These are phyloP conservation scores for Trichosporon sp. DNA, from an alignment of 1,284 basidiomycete species.

Conservation along the genomic window DNA sequence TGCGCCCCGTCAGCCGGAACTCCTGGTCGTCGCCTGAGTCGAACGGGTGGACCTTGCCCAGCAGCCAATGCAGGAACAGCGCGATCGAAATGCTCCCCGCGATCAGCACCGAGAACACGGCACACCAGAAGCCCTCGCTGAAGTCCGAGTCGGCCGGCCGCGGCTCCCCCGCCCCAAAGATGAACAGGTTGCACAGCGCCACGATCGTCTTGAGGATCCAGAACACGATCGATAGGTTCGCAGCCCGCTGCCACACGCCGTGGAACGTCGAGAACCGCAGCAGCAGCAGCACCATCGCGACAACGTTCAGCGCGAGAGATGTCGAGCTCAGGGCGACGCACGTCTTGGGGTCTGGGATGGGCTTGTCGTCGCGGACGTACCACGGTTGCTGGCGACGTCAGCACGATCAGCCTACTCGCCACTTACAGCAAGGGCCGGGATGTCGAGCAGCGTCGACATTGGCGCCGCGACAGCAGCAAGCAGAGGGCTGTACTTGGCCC, in stretches of 20 bases:
- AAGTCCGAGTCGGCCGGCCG: conserved; percentile 42
- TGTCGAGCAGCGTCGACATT: conserved; percentile 49
- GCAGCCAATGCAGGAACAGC: conserved; percentile 46
- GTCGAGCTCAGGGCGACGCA: conserved; percentile 48
- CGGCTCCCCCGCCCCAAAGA: conserved; percentile 29
- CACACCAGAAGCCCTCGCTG: conserved; percentile 51
- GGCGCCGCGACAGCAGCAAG: conserved; percentile 51
- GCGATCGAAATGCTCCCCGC: conserved; percentile 44
- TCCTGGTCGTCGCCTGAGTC: conserved; percentile 28
- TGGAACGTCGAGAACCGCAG: conserved; percentile 48
- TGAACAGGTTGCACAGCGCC: conserved; percentile 48
- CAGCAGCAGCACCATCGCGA: conserved; percentile 51
- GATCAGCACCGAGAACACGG: conserved; percentile 48
- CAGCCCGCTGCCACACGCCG: conserved; percentile 15
- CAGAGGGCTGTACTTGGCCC: conserved; percentile 41
- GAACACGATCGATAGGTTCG: conserved; percentile 41
- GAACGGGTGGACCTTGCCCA: conserved; percentile 29
- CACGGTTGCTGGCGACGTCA: conserved; percentile 39
- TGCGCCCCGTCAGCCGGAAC: conserved; percentile 42
- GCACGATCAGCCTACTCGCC: not conserved
- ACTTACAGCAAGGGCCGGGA: conserved; percentile 50
- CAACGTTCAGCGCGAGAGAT: conserved; percentile 49
- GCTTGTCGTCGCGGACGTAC: conserved; percentile 32
- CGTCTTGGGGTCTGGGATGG: conserved; percentile 38
- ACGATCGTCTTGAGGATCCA: conserved; percentile 51